A percentile compares a stretch with the other conserved stretches of the same genome.
phyloP scores from a whole-genome alignment of 2,329 filamentous ascomycete species.

The Aspergillus viridinutans region DNA sequence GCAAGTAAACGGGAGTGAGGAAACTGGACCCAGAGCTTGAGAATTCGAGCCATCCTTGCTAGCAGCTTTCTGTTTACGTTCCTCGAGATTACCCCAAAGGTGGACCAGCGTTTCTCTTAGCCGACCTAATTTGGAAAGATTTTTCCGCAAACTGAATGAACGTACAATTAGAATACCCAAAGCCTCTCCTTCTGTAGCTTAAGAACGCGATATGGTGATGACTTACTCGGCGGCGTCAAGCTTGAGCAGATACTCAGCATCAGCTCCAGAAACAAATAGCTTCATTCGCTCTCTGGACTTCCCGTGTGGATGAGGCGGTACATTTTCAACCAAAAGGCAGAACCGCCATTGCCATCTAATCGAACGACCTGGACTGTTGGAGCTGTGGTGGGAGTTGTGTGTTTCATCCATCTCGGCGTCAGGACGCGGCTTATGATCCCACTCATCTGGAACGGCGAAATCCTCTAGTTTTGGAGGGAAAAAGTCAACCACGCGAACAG shows the following conservation, averaged over 20 bases:
- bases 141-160: slow-evolving; percentile 51
- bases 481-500: slow-evolving; percentile 78
- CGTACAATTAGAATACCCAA: neutral
- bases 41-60: slow-evolving; percentile 16
- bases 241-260: slow-evolving; percentile 55
- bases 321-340: slow-evolving; percentile 71
- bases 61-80: slow-evolving; percentile 51
- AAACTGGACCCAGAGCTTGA: slow-evolving; percentile 26
- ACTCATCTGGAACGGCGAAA: slow-evolving; percentile 56
- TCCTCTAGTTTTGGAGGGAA: slow-evolving; percentile 65
- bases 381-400: slow-evolving; percentile 16
- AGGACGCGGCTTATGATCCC: slow-evolving; percentile 43
- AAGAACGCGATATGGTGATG: neutral
- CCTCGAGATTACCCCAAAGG: slow-evolving; percentile 83
- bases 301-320: slow-evolving; percentile 35
- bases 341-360: slow-evolving; percentile 78
- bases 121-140: slow-evolving; percentile 45
- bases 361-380: slow-evolving; percentile 4
- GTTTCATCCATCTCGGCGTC: slow-evolving; percentile 29
- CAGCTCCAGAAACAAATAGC: slow-evolving; percentile 61
- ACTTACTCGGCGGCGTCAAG: slow-evolving; percentile 54
- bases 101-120: slow-evolving; percentile 69
- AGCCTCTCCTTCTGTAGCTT: neutral
- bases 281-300: slow-evolving; percentile 53
- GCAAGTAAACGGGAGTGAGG: slow-evolving; percentile 62